Conservation (phyloP, 2,329 filamentous ascomycete species). For the Ceratocystis cacaofunesta region DNA sequence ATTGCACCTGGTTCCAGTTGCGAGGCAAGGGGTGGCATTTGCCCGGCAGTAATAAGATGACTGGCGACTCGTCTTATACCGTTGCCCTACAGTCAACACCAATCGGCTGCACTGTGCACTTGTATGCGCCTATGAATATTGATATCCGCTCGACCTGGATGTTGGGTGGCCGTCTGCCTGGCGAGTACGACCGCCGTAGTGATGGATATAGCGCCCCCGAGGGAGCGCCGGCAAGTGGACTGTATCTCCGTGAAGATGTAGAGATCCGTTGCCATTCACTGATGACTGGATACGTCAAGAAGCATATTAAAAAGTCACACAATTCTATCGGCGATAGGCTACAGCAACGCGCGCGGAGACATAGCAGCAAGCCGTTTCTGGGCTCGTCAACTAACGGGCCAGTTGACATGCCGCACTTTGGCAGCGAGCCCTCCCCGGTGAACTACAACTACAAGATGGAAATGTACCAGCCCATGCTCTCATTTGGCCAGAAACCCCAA, state of each 20-base stretch:
- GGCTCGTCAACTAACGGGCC: not conserved
- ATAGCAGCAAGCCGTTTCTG: constrained; percentile 2
- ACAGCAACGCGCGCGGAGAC: not conserved
- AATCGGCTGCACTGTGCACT: constrained; percentile 64
- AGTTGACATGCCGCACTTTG: not conserved
- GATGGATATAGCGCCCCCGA: constrained; percentile 46
- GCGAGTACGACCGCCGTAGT: constrained; percentile 48
- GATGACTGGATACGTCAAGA: constrained; percentile 63
- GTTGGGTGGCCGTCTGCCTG: constrained; percentile 55
- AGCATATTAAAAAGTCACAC: constrained; percentile 66
- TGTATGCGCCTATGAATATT: constrained; percentile 67
- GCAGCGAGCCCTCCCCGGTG: not conserved
- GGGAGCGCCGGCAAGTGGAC: constrained; percentile 43
- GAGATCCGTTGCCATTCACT: constrained; percentile 66
- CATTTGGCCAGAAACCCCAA: constrained; percentile 4
- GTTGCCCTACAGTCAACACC: constrained; percentile 65
- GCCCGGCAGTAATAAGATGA: constrained; percentile 36
- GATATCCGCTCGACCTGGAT: constrained; percentile 68
- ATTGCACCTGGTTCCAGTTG: constrained; percentile 62
- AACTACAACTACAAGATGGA: constrained; percentile 7
- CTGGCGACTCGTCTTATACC: constrained; percentile 58
- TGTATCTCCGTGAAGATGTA: constrained; percentile 77
- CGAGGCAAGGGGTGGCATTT: constrained; percentile 65
- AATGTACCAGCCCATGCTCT: constrained; percentile 5
- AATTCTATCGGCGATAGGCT: constrained; percentile 40